Conservation (phyloP, 2,329 filamentous ascomycete species). For the Monosporascus sp. region DNA sequence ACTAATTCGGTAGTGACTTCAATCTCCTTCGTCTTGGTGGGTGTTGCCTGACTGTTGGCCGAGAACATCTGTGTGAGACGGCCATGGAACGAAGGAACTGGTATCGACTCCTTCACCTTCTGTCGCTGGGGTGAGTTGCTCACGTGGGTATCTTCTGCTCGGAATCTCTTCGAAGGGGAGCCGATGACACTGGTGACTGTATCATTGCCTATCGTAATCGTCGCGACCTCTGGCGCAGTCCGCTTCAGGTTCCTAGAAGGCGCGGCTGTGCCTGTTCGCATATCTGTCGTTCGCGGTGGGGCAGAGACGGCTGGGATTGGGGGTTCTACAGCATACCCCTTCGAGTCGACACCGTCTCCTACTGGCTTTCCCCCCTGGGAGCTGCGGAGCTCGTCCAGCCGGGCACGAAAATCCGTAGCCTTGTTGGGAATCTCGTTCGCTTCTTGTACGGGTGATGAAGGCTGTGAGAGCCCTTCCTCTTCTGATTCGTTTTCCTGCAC, state of each 20-base stretch:
- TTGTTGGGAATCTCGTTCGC: slow-evolving; percentile 16
- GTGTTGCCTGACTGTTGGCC: slow-evolving; percentile 25
- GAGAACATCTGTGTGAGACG: slow-evolving; percentile 41
- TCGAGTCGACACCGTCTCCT: not conserved
- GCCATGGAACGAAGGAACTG: slow-evolving; percentile 39
- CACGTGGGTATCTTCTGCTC: slow-evolving; percentile 32
- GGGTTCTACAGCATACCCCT: slow-evolving; percentile 15
- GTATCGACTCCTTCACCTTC: slow-evolving; percentile 13
- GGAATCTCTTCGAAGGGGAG: slow-evolving; percentile 44
- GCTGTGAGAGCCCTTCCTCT: slow-evolving; percentile 1
- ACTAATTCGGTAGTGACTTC: slow-evolving; percentile 5
- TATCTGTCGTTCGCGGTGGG: slow-evolving; percentile 23
- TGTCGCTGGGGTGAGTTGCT: slow-evolving; percentile 27
- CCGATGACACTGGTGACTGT: slow-evolving; percentile 64
- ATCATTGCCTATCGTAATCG: slow-evolving; percentile 68
- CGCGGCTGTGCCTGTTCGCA: slow-evolving; percentile 15
- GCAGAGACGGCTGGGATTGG: slow-evolving; percentile 30
- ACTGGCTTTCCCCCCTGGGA: slow-evolving; percentile 2
- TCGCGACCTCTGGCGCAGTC: slow-evolving; percentile 59
- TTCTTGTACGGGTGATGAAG: slow-evolving; percentile 1
- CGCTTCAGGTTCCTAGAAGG: slow-evolving; percentile 44
- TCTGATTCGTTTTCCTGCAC: slow-evolving; percentile 3
- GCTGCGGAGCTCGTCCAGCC: slow-evolving; percentile 24
- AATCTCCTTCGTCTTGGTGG: slow-evolving; percentile 7
- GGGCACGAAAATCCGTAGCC: slow-evolving; percentile 32